phyloP scores from a whole-genome alignment of 179 eudicot genomes.

The Vitellaria paradoxa region DNA sequence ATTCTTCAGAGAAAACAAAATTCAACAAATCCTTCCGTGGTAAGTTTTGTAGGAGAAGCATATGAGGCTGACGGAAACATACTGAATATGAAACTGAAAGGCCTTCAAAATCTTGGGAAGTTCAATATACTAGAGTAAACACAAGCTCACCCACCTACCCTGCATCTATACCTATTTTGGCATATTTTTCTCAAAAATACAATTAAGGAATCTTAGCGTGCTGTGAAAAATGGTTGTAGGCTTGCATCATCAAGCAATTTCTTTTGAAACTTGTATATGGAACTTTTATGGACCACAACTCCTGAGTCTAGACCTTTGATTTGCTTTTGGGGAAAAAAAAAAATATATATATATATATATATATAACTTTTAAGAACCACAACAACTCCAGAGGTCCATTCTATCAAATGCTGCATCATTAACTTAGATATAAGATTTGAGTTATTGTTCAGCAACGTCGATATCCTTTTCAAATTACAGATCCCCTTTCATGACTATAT shows the following conservation, averaged over 20 bases:
- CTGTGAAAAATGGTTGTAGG: background rate
- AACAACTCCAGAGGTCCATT: background rate
- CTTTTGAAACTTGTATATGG: background rate
- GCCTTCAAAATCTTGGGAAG: background rate
- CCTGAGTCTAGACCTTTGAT: background rate
- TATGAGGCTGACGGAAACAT: background rate
- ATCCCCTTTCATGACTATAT: constrained; percentile 6
- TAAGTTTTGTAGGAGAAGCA: no score
- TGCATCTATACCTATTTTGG: background rate
- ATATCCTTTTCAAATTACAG: background rate
- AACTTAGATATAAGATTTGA: background rate
- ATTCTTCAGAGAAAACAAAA: background rate
- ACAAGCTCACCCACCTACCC: background rate
- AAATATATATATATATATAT: no score
- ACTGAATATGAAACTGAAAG: background rate
- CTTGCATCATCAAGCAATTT: constrained; percentile 2
- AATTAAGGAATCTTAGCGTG: background rate
- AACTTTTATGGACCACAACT: background rate
- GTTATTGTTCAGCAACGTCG: background rate
- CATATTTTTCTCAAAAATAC: background rate
- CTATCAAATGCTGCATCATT: background rate
- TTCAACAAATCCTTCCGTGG: background rate
- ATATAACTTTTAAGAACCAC: background rate
- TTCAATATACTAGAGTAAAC: background rate
- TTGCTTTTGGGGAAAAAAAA: background rate